Base-by-base conservation (phyloP, 352 stramenopile genomes). In the Aphanomyces astaci region DNA sequence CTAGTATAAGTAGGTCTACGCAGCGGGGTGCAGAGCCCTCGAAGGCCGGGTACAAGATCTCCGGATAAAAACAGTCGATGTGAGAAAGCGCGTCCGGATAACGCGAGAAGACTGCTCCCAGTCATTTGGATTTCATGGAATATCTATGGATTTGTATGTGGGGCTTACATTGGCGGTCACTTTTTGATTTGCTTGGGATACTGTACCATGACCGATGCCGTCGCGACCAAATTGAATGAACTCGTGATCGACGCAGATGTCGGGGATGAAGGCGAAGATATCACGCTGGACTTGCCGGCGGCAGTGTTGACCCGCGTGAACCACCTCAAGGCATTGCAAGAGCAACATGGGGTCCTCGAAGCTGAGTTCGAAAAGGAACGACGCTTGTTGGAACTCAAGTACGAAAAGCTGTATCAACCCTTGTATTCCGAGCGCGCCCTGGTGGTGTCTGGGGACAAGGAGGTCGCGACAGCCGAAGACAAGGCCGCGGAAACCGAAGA, bases 331-430 rank as follows among this genome's bases (percentile, higher is more conserved):
- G 65, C 64, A 30, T 43, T 63, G 28, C 64, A 71, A 75, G 82
- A 94, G 66, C 71, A 85, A 48, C 86, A 94, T 66, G 79, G 79
- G 5, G 77, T 82, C 64, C 71, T 94, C 36, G 84, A 94, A 63
- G 84, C 89, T 68, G 71, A 89, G 73, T 94, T 94, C 52, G 84
- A 94, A 74, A 91, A 90, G 75, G 84, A 94, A 72, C 86, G 84
- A 64, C 88, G 88, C 72, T 56, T 72, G 49, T 75, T 94, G 19
- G 84, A 94, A 74, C 82, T 94, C 56, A 94, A 94, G 76, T 94
- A 94, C 70, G 84, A 94, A 73, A 92, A 90, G 74, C 77, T 91
- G 13, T 94, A 94, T 74, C 82, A 92, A 75, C 86, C 83, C 17
- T 83, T 94, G 63, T 94, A 91, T 76, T 43, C 63, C 25, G 75